These are phyloP conservation scores for Trypanosoma vivax DNA, from an alignment of 208 protist species.

Conservation along the genomic window DNA sequence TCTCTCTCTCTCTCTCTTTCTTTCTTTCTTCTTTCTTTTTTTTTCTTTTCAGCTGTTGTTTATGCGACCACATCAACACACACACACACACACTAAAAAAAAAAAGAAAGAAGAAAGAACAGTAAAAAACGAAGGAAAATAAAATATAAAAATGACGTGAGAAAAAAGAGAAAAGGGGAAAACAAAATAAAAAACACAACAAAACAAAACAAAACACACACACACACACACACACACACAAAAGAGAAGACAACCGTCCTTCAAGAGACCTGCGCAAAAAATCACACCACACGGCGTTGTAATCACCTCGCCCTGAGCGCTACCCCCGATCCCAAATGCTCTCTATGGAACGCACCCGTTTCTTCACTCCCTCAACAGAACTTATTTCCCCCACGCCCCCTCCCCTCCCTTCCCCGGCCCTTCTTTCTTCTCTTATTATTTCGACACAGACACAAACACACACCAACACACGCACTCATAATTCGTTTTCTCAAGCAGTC, in stretches of 20 bases:
- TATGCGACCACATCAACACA: neutral
- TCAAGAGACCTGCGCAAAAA: too few relatives aligned
- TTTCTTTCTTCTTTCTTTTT: constrained; percentile 1
- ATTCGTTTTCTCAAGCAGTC: neutral
- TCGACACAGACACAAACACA: too few relatives aligned
- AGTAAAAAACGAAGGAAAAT: constrained; percentile 6
- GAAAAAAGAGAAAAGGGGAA: constrained; percentile 7
- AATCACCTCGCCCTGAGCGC: too few relatives aligned
- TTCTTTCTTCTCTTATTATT: neutral
- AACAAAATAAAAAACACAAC: neutral
- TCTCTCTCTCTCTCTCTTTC: neutral
- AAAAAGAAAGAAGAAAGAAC: constrained; percentile 11
- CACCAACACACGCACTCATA: neutral
- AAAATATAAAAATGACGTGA: neutral
- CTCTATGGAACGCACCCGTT: too few relatives aligned
- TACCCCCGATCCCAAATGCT: too few relatives aligned
- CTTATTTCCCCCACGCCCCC: neutral
- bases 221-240: neutral
- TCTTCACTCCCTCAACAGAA: too few relatives aligned
- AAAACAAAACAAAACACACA: neutral
- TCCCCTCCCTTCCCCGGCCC: neutral
- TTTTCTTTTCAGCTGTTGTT: neutral
- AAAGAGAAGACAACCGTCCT: constrained; percentile 4
- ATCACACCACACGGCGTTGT: too few relatives aligned
- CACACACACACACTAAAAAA: constrained; percentile 3